Evolutionary conservation across 805 yeast genomes (phyloP).

Genomic region (Diddensiella santjacobensis): DNA sequence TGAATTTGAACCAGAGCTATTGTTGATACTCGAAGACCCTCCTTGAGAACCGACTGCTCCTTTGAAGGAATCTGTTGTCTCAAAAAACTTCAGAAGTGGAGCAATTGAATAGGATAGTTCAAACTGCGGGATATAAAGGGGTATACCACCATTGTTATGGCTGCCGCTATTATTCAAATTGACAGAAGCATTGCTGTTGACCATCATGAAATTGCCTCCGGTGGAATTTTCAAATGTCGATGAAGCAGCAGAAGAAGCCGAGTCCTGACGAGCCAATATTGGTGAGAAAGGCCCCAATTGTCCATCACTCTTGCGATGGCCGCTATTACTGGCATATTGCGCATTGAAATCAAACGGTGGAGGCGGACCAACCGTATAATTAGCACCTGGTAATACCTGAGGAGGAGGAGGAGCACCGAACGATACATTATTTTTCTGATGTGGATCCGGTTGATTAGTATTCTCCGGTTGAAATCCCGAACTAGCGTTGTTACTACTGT

Average conservation of each 20-base stretch:
- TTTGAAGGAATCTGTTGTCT: background rate
- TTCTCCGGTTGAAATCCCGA: background rate
- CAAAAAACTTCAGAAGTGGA: conserved; percentile 17
- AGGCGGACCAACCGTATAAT: background rate
- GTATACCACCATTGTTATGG: background rate
- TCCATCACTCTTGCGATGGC: background rate
- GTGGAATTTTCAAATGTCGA: background rate
- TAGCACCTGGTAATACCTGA: no score
- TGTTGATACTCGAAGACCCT: conserved; percentile 5
- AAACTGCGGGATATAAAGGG: conserved; percentile 20
- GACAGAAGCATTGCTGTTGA: background rate
- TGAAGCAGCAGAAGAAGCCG: background rate
- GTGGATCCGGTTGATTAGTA: background rate
- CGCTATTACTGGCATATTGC: background rate
- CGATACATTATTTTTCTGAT: background rate
- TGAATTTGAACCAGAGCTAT: background rate
- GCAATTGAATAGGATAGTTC: conserved; percentile 11
- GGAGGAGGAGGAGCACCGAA: conserved; percentile 1
- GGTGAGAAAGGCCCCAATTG: background rate
- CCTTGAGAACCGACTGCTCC: conserved; percentile 3
- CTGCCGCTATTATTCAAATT: background rate
- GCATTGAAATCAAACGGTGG: background rate
- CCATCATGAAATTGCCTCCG: background rate
- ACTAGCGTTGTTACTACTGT: background rate
- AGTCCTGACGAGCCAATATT: background rate